phyloP scores from a whole-genome alignment of 2,329 filamentous ascomycete species.

The Ophiostoma piceae region DNA sequence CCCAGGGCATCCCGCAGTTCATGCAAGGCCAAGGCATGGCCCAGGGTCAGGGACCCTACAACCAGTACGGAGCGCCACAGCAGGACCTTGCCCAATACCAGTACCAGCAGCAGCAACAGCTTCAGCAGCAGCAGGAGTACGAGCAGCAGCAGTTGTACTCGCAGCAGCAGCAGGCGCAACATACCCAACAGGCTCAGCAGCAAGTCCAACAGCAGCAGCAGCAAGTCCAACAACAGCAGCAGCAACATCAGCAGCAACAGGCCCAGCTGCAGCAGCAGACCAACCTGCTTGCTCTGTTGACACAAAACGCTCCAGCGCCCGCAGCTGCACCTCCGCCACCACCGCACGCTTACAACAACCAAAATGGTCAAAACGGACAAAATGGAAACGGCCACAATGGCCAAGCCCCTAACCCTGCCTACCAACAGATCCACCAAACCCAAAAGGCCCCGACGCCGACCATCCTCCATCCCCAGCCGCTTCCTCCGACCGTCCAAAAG shows the following conservation, averaged over 20 bases:
- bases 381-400: slow-evolving; percentile 11
- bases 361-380: neutral
- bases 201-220: slow-evolving; percentile 15
- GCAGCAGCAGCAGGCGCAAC: slow-evolving; percentile 14
- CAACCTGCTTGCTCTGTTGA: slow-evolving; percentile 18
- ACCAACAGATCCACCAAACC: neutral
- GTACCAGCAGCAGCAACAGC: slow-evolving; percentile 19
- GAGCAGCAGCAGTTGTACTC: neutral
- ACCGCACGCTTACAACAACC: neutral
- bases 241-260: slow-evolving; percentile 16
- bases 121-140: slow-evolving; percentile 13
- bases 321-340: slow-evolving; percentile 7
- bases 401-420: neutral
- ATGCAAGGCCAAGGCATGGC: neutral
- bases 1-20: neutral
- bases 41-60: neutral
- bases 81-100: neutral
- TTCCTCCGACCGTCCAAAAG: slow-evolving; percentile 53
- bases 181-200: neutral
- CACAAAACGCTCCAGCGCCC: neutral
- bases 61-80: neutral
- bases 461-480: slow-evolving; percentile 44
- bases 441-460: slow-evolving; percentile 14
- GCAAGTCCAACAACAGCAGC: slow-evolving; percentile 6
- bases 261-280: slow-evolving; percentile 10